Evolutionary conservation across 1,284 basidiomycete species (phyloP).

Genomic region (Sutorius eximius): DNA sequence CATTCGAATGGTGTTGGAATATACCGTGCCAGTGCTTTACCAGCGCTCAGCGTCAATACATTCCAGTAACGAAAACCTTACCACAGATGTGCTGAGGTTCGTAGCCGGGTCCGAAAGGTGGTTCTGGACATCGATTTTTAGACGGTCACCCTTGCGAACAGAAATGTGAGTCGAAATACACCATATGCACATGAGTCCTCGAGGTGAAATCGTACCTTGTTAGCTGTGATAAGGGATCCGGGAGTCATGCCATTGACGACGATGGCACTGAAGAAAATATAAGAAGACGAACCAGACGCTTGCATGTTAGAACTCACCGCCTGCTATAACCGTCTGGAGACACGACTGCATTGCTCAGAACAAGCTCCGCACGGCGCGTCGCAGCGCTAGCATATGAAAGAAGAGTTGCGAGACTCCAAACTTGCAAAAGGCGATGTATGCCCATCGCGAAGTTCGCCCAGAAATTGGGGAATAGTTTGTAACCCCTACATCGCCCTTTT

Average conservation of each 20-base stretch:
- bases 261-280: constrained; percentile 19
- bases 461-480: background rate
- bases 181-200: constrained; percentile 19
- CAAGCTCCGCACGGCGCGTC: constrained; percentile 15
- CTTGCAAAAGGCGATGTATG: constrained; percentile 18
- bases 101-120: constrained; percentile 26
- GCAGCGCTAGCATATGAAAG: constrained; percentile 11
- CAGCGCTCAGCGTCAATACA: background rate
- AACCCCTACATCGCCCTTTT: background rate
- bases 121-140: constrained; percentile 31
- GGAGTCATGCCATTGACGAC: constrained; percentile 28
- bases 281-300: background rate
- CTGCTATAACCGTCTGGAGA: constrained; percentile 36
- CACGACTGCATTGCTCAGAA: constrained; percentile 30
- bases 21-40: constrained; percentile 41
- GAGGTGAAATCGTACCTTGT: constrained; percentile 31
- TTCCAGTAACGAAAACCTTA: constrained; percentile 26
- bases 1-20: constrained; percentile 27
- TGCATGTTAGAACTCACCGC: constrained; percentile 4
- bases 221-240: constrained; percentile 24
- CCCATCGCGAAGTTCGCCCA: background rate
- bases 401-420: constrained; percentile 10
- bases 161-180: constrained; percentile 31
- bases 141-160: constrained; percentile 32
- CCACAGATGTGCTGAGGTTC: constrained; percentile 35